Conservation (phyloP, 352 stramenopile genomes). For the Phytopythium delawarense region DNA sequence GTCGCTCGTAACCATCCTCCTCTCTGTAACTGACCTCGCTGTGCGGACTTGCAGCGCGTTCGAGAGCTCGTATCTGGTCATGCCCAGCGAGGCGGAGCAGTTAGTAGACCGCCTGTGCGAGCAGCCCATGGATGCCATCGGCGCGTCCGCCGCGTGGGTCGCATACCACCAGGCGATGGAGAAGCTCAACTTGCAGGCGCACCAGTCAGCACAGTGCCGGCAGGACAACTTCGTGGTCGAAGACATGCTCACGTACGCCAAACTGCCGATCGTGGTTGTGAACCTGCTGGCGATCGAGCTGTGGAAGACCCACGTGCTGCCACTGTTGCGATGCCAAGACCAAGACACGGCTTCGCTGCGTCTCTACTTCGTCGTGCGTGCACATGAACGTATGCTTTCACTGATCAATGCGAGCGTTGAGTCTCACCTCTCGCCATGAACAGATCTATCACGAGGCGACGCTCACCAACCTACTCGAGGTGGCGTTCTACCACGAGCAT, state of each 20-base stretch:
- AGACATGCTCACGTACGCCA: conserved; percentile 89
- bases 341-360: conserved; percentile 65
- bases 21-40: background rate
- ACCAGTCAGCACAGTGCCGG: conserved; percentile 87
- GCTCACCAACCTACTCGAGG: conserved; percentile 86
- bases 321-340: conserved; percentile 46
- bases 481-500: conserved; percentile 89
- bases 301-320: conserved; percentile 86
- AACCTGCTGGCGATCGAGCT: conserved; percentile 89
- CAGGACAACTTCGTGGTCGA: conserved; percentile 94
- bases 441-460: conserved; percentile 88
- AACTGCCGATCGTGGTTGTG: conserved; percentile 82
- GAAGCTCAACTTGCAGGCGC: conserved; percentile 92
- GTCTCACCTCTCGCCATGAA: background rate
- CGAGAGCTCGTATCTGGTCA: conserved; percentile 52
- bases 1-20: background rate
- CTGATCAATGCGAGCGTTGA: background rate
- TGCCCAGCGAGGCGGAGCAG: conserved; percentile 79
- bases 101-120: conserved; percentile 71
- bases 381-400: background rate
- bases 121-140: conserved; percentile 62
- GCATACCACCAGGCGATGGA: conserved; percentile 85
- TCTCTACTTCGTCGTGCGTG: conserved; percentile 87
- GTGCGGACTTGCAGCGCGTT: conserved; percentile 5
- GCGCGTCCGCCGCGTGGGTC: conserved; percentile 68